Conservation (phyloP, 2,329 filamentous ascomycete species). For the Aspergillus fischeri region DNA sequence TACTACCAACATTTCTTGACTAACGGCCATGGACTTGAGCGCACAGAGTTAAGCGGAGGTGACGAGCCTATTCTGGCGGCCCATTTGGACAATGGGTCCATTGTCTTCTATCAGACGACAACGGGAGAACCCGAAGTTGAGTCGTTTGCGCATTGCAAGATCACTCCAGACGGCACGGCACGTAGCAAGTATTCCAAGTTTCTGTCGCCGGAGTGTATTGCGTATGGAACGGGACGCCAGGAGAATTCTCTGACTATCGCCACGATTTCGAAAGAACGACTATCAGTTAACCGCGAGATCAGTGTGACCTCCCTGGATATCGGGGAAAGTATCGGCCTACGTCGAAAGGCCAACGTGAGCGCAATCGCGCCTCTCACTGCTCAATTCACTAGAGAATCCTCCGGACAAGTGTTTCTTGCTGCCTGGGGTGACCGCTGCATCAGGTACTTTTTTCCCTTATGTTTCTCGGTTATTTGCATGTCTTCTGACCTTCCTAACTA, state of each 20-base stretch:
- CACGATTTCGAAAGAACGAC: conserved; percentile 44
- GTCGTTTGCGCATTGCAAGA: conserved; percentile 31
- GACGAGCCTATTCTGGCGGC: conserved; percentile 47
- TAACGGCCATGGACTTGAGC: conserved; percentile 42
- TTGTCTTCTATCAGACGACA: conserved; percentile 46
- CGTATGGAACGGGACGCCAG: conserved; percentile 46
- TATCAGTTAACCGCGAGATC: conserved; percentile 33
- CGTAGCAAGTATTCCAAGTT: conserved; percentile 52
- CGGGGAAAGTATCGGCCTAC: conserved; percentile 18
- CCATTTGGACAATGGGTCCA: conserved; percentile 45
- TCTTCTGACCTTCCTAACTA: conserved; percentile 10
- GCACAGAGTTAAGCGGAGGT: conserved; percentile 44
- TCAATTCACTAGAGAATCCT: conserved; percentile 17
- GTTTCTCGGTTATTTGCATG: neutral
- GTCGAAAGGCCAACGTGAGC: conserved; percentile 27
- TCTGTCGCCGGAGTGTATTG: conserved; percentile 47
- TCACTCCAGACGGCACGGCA: conserved; percentile 15
- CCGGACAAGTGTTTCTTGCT: conserved; percentile 54
- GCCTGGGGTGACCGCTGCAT: conserved; percentile 57
- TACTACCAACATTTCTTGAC: conserved; percentile 43
- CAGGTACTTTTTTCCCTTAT: conserved; percentile 23
- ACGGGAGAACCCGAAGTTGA: conserved; percentile 29
- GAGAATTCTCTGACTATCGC: conserved; percentile 48
- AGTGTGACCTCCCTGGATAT: conserved; percentile 36
- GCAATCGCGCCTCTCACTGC: conserved; percentile 34